These are phyloP conservation scores for Oryza meyeriana DNA, from an alignment of 176 grass and related monocot genomes.

Conservation along the genomic window DNA sequence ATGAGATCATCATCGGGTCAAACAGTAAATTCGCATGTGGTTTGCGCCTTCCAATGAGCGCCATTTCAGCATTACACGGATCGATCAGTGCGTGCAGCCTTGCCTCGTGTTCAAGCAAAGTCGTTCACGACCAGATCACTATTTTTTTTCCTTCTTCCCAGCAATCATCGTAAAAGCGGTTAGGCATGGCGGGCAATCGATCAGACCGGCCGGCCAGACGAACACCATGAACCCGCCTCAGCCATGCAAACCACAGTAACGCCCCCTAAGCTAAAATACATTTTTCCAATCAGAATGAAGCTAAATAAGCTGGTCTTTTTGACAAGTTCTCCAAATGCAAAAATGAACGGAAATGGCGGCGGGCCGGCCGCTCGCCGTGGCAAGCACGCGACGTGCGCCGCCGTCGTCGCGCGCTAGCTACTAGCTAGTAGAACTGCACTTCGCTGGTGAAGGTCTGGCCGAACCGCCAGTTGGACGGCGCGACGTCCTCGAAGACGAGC, in stretches of 20 bases:
- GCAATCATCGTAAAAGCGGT: slow-evolving; percentile 22
- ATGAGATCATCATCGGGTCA: neutral
- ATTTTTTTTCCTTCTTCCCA: neutral
- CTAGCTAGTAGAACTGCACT: slow-evolving; percentile 47
- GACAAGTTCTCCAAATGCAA: slow-evolving; percentile 11
- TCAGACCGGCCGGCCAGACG: slow-evolving; percentile 3
- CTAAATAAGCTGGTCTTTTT: slow-evolving; percentile 11
- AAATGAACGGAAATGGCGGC: slow-evolving; percentile 10
- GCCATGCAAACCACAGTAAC: slow-evolving; percentile 33
- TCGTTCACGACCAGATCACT: neutral
- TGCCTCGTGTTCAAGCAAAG: slow-evolving; percentile 26
- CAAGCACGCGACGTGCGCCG: neutral
- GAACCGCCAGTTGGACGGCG: slow-evolving; percentile 41
- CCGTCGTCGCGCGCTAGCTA: neutral
- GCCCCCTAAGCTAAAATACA: neutral
- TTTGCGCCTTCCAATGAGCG: neutral
- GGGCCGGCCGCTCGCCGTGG: neutral
- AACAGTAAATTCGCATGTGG: slow-evolving; percentile 10
- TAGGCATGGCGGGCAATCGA: slow-evolving; percentile 44
- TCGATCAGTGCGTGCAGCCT: neutral
- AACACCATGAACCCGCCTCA: slow-evolving; percentile 36
- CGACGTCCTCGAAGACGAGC: slow-evolving; percentile 34
- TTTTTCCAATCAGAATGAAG: slow-evolving; percentile 8
- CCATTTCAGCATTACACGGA: neutral
- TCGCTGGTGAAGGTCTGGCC: slow-evolving; percentile 71